Evolutionary conservation across 192 early-diverging fungal species (phyloP).

Genomic region (Lobulomyces angularis): DNA sequence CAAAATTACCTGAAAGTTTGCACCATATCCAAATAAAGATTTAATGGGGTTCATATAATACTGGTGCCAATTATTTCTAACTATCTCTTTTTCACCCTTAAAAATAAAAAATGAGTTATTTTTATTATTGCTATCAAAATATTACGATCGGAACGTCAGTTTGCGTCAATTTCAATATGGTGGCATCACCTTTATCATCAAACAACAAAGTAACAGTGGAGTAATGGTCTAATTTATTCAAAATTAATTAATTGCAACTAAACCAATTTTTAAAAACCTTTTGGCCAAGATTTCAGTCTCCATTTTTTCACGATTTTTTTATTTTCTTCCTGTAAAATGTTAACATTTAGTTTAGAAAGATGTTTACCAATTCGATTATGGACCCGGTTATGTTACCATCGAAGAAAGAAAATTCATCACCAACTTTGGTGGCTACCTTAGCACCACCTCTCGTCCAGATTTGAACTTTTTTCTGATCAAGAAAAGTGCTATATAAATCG

Average conservation of each 20-base stretch:
- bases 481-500: constrained; percentile 70
- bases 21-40: constrained; percentile 80
- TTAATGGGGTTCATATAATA: constrained; percentile 95
- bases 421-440: constrained; percentile 46
- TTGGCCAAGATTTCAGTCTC: constrained; percentile 77
- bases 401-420: constrained; percentile 63
- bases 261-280: constrained; percentile 22
- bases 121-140: too few relatives aligned
- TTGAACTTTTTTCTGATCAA: constrained; percentile 56
- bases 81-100: constrained; percentile 78
- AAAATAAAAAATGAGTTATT: too few relatives aligned
- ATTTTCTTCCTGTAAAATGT: constrained; percentile 21
- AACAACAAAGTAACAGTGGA: constrained; percentile 70
- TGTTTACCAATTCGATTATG: constrained; percentile 52
- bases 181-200: constrained; percentile 53
- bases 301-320: constrained; percentile 75
- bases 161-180: constrained; percentile 62
- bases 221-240: constrained; percentile 43
- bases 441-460: constrained; percentile 71
- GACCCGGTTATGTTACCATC: constrained; percentile 77
- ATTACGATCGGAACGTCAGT: constrained; percentile 74
- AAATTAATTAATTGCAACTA: background rate
- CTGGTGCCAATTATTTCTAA: constrained; percentile 71
- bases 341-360: background rate
- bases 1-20: too few relatives aligned